A percentile compares a stretch with the other conserved stretches of the same genome.
These are phyloP conservation scores for Diplogelasinospora grovesii DNA, from an alignment of 495 filamentous ascomycete genomes.

Conservation along the genomic window DNA sequence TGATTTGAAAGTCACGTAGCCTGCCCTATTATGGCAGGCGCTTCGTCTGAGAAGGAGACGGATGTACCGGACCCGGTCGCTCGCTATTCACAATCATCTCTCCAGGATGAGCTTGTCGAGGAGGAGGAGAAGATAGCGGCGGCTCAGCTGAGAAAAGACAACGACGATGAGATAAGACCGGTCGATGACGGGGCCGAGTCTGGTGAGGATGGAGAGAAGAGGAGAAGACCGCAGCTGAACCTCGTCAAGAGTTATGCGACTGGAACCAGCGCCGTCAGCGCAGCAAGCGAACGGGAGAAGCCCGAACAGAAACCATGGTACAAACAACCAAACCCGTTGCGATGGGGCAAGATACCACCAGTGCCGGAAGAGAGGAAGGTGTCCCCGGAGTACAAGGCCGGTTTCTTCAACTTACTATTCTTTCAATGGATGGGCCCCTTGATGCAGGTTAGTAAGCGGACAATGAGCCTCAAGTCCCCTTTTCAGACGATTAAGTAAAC, in stretches of 20 bases:
- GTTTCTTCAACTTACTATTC: conserved; percentile 52
- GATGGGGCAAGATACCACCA: conserved; percentile 52
- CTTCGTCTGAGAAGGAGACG: conserved; percentile 5
- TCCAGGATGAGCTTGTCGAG: conserved; percentile 5
- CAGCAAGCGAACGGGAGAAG: conserved; percentile 20
- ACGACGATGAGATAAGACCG: conserved; percentile 7
- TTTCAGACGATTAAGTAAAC: background rate
- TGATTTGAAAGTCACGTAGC: background rate
- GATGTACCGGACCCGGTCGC: conserved; percentile 4
- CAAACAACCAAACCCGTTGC: conserved; percentile 55
- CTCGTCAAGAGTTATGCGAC: conserved; percentile 40
- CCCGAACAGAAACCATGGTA: conserved; percentile 50
- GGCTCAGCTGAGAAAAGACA: conserved; percentile 1
- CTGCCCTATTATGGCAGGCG: conserved; percentile 1
- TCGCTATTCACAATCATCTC: conserved; percentile 1
- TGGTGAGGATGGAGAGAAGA: conserved; percentile 13
- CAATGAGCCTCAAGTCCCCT: background rate
- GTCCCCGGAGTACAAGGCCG: conserved; percentile 52
- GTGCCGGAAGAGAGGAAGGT: conserved; percentile 50
- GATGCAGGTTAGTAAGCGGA: conserved; percentile 49
- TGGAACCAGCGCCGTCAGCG: conserved; percentile 33
- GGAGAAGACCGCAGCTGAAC: conserved; percentile 29
- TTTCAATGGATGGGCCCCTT: conserved; percentile 66
- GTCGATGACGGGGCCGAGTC: conserved; percentile 10
- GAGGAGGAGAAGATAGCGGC: conserved; percentile 10